Percentiles rank a stretch among this genome's conserved stretches.
phyloP scores from a whole-genome alignment of 805 yeast species.

The Hanseniaspora thailandica region DNA sequence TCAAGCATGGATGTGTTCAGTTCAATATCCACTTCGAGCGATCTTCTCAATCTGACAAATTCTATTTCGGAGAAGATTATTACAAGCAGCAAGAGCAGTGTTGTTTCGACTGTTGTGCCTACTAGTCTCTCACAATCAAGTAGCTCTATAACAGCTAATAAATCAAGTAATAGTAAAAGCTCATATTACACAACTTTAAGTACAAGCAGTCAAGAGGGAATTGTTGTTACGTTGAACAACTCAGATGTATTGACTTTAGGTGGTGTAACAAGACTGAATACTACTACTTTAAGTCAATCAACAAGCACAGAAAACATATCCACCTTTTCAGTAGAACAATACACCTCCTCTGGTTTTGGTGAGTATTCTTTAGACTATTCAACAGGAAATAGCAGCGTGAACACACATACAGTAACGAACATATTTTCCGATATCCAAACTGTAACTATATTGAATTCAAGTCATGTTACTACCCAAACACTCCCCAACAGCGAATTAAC shows the following conservation, averaged over 20 bases:
- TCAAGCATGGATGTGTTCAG: neutral
- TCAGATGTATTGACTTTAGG: neutral
- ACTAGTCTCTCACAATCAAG: neutral
- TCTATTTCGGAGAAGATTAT: neutral
- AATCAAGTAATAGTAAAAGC: neutral
- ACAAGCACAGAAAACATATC: neutral
- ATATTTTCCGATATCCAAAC: constrained; percentile 8
- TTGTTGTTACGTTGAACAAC: neutral
- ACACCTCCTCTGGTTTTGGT: neutral
- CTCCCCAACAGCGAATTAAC: constrained; percentile 13
- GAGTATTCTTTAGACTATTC: neutral
- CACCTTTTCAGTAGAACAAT: neutral
- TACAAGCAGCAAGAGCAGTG: constrained; percentile 1
- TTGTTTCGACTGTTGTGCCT: neutral
- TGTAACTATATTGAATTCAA: constrained; percentile 1
- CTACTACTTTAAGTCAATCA: neutral
- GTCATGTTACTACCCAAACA: constrained; percentile 11
- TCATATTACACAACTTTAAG: neutral
- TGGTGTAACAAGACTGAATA: neutral
- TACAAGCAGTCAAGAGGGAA: neutral
- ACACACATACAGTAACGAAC: constrained; percentile 9
- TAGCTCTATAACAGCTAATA: neutral
- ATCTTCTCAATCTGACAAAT: neutral
- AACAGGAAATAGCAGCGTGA: neutral
- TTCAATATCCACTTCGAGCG: neutral